phyloP scores from a whole-genome alignment of 805 yeast genomes.

The Suhomyces kilbournensis region DNA sequence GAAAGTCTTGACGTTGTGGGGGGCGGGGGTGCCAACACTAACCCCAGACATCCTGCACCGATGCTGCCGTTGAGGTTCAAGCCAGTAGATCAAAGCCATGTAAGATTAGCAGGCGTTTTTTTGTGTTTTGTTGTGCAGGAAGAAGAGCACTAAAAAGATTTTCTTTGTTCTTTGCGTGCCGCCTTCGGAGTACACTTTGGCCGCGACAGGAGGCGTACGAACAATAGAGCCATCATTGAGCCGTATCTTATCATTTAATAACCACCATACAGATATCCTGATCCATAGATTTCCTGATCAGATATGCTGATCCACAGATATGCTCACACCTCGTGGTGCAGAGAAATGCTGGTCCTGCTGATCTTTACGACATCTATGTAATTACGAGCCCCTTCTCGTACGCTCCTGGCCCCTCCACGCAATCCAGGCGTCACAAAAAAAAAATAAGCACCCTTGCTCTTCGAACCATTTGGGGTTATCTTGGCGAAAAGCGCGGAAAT shows the following conservation, averaged over 20 bases:
- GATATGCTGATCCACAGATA: too few species aligned
- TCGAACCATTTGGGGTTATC: not conserved
- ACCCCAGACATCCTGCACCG: not conserved
- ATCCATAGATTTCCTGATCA: too few species aligned
- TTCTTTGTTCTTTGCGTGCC: not conserved
- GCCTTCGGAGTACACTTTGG: conserved; percentile 1
- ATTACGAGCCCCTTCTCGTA: not conserved
- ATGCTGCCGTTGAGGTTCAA: not conserved
- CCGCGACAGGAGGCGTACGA: not conserved
- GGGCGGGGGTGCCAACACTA: not conserved
- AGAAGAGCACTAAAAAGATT: not conserved
- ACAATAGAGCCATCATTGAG: not conserved
- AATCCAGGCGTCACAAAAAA: not conserved
- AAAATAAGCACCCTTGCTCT: not conserved
- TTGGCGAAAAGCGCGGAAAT: not conserved
- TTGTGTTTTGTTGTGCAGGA: not conserved
- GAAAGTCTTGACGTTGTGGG: not conserved
- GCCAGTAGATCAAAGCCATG: not conserved
- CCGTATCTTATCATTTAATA: too few species aligned
- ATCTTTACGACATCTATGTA: not conserved
- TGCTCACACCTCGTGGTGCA: too few species aligned
- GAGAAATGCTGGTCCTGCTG: not conserved
- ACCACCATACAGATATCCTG: not conserved
- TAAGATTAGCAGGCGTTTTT: not conserved
- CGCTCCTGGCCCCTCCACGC: not conserved